Percentiles rank a stretch among this genome's conserved stretches.
Conservation (phyloP, 371 early-diverging fungal species). For the Mortierella sp. region DNA sequence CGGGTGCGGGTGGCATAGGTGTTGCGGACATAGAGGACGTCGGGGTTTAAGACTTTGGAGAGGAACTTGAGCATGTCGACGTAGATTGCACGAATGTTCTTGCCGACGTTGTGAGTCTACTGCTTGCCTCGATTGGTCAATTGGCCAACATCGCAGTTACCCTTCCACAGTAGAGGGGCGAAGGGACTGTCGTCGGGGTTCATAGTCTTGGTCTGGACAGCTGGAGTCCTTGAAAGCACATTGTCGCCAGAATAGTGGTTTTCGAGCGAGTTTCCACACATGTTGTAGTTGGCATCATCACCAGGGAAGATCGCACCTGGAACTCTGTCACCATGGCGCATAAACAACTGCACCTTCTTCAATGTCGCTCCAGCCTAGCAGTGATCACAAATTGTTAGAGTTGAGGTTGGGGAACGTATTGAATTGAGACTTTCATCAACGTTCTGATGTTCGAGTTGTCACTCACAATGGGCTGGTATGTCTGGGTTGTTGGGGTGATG, state of each 20-base stretch:
- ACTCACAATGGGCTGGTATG: conserved; percentile 19
- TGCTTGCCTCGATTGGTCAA: conserved; percentile 60
- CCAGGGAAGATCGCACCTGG: conserved; percentile 11
- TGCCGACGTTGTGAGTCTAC: conserved; percentile 61
- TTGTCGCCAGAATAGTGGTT: background rate
- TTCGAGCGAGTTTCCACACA: conserved; percentile 4
- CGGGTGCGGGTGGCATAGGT: conserved; percentile 63
- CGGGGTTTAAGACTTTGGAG: conserved; percentile 12
- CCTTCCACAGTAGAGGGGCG: background rate
- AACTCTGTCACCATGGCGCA: conserved; percentile 21
- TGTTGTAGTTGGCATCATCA: background rate
- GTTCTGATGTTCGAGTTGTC: background rate
- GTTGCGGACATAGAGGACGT: conserved; percentile 51
- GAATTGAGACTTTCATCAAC: no score
- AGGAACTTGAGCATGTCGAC: conserved; percentile 63
- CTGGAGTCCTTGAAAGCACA: background rate
- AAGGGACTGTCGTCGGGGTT: conserved; percentile 4
- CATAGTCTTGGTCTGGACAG: background rate
- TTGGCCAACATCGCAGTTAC: conserved; percentile 54
- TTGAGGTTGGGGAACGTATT: background rate
- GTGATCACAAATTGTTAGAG: background rate
- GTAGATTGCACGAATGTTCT: conserved; percentile 60
- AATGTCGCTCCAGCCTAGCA: conserved; percentile 6
- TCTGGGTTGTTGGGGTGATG: background rate
- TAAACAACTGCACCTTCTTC: conserved; percentile 11